Conservation (phyloP, 2,329 filamentous ascomycete species). For the Ophiocordyceps camponoti-rufipedis region DNA sequence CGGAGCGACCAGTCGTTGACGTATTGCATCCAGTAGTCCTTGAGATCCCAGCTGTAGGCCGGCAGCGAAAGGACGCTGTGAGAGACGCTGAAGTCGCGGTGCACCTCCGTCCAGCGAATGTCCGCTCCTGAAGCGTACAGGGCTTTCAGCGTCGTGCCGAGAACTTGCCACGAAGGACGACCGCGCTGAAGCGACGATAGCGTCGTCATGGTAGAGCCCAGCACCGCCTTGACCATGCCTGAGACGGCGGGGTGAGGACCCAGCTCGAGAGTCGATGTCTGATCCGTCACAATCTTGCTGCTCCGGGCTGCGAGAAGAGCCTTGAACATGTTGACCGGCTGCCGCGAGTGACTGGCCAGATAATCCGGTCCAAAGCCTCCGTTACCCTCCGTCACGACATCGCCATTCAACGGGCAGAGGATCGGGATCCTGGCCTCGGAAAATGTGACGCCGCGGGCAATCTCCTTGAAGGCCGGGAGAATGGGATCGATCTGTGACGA, state of each 20-base stretch:
- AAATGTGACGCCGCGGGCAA: background rate
- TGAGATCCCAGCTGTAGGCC: conserved; percentile 50
- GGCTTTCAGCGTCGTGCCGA: background rate
- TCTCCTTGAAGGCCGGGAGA: background rate
- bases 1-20: conserved; percentile 35
- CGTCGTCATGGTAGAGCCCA: background rate
- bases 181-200: conserved; percentile 31
- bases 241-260: conserved; percentile 1
- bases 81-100: conserved; percentile 23
- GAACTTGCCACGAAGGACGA: conserved; percentile 17
- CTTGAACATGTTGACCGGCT: conserved; percentile 1
- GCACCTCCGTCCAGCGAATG: conserved; percentile 53
- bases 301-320: background rate
- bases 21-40: conserved; percentile 50
- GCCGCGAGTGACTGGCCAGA: background rate
- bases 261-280: background rate
- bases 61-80: conserved; percentile 40
- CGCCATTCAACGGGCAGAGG: background rate
- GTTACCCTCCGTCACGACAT: background rate
- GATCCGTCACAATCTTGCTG: background rate
- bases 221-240: conserved; percentile 1
- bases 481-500: conserved; percentile 1
- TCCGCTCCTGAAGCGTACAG: background rate
- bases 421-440: background rate
- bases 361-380: conserved; percentile 1